Percentiles rank a stretch among this genome's conserved stretches.
Evolutionary conservation across 208 protist genomes (phyloP).

Genomic region (Blastocrithidia nonstop): DNA sequence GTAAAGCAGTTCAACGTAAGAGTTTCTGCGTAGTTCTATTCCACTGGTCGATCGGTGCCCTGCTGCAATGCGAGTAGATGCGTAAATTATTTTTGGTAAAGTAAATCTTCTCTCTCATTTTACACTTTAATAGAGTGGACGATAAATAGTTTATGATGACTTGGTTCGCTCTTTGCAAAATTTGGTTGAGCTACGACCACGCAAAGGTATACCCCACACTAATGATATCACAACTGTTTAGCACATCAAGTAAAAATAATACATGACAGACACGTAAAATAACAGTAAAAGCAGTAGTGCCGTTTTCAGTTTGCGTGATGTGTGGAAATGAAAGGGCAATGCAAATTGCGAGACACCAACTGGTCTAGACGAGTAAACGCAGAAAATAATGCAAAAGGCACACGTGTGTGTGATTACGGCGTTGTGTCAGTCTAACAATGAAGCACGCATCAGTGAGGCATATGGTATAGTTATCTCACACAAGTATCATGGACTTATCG

Average conservation of each 20-base stretch:
- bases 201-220: not conserved
- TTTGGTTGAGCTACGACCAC: constrained; percentile 64
- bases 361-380: constrained; percentile 10
- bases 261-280: too few relatives aligned
- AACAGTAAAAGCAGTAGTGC: too few relatives aligned
- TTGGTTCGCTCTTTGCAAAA: constrained; percentile 52
- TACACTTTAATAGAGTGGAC: constrained; percentile 24
- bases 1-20: constrained; percentile 24
- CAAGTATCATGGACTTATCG: constrained; percentile 75
- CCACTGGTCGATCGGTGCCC: constrained; percentile 49
- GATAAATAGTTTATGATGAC: constrained; percentile 49
- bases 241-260: too few relatives aligned
- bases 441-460: constrained; percentile 53
- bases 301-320: too few relatives aligned
- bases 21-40: constrained; percentile 45
- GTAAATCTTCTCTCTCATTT: constrained; percentile 46
- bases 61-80: constrained; percentile 44
- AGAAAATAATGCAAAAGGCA: constrained; percentile 24
- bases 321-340: too few relatives aligned
- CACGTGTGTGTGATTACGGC: constrained; percentile 31
- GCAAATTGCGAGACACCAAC: too few relatives aligned
- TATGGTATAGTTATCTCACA: constrained; percentile 71
- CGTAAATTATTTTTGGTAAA: constrained; percentile 56
- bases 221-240: too few relatives aligned
- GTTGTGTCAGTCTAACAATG: constrained; percentile 33